Evolutionary conservation across 306 rosid species (phyloP).

Genomic region (Mucuna pruriens): DNA sequence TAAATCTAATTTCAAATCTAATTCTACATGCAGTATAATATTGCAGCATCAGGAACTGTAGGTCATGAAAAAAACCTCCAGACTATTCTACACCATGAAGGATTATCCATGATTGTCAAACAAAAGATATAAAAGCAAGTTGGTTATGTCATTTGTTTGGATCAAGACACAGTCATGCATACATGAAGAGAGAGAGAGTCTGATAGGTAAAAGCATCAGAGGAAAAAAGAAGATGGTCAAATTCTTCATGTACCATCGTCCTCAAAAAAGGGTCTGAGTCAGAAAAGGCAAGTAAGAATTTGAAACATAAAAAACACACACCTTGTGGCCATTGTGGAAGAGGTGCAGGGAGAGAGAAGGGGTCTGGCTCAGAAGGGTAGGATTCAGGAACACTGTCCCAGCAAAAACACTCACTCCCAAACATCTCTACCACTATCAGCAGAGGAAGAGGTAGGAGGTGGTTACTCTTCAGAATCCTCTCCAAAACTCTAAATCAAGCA

Average conservation of each 20-base stretch:
- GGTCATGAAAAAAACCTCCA: background rate
- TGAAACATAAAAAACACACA: constrained; percentile 31
- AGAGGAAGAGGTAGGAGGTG: background rate
- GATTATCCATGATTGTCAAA: background rate
- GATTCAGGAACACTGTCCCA: constrained; percentile 50
- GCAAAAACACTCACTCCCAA: constrained; percentile 64
- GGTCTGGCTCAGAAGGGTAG: constrained; percentile 43
- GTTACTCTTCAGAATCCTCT: background rate
- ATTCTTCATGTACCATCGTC: background rate
- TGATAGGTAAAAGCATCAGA: background rate
- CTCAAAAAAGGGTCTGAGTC: too few relatives aligned
- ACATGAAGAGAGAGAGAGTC: background rate
- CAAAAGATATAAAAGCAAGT: background rate
- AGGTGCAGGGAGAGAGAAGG: constrained; percentile 66
- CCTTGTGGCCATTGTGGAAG: constrained; percentile 82
- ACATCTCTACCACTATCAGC: constrained; percentile 43
- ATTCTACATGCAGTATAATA: background rate
- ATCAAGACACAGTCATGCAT: background rate
- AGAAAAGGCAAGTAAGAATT: background rate
- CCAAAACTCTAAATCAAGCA: background rate
- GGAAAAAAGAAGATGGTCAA: background rate
- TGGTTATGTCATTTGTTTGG: background rate
- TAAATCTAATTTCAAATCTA: background rate
- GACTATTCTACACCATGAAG: background rate
- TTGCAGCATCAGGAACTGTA: too few relatives aligned